Conservation (phyloP, 768 basidiomycete species). For the Suillus sp. region DNA sequence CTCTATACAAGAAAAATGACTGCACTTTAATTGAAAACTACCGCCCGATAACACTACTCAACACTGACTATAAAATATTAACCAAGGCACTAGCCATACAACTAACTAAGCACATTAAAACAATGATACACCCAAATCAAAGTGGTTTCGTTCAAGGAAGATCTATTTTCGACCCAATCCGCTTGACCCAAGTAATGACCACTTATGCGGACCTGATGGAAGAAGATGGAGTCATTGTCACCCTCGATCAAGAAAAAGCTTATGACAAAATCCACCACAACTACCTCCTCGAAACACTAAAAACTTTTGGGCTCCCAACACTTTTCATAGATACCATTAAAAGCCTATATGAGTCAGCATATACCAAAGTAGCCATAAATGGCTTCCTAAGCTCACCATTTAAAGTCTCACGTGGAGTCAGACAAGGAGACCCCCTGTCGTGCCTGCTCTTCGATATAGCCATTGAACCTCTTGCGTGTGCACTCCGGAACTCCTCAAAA, state of each 20-base stretch:
- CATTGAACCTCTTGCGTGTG: accelerated
- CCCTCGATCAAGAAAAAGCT: conserved; percentile 36
- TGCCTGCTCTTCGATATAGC: not conserved
- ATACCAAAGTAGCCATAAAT: not conserved
- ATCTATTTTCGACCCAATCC: conserved; percentile 35
- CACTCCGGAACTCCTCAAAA: conserved; percentile 29
- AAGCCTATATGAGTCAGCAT: not conserved
- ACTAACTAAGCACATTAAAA: conserved; percentile 8
- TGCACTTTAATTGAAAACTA: conserved; percentile 36
- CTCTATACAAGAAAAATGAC: conserved; percentile 45
- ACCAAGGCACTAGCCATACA: conserved; percentile 27
- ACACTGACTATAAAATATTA: conserved; percentile 37
- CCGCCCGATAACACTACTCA: conserved; percentile 39
- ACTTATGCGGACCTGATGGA: conserved; percentile 24
- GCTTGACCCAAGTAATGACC: conserved; percentile 29
- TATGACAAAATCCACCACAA: conserved; percentile 22
- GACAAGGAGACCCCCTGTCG: not conserved
- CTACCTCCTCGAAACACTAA: conserved; percentile 33
- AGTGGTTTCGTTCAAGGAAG: conserved; percentile 40
- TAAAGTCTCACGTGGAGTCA: not conserved
- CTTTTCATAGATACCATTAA: conserved; percentile 28
- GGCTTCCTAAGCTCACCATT: accelerated
- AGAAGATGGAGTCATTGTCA: conserved; percentile 29
- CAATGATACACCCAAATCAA: conserved; percentile 38
- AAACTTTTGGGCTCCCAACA: conserved; percentile 25